A percentile compares a stretch with the other conserved stretches of the same genome.
phyloP scores from a whole-genome alignment of 331 rosid species.

The Pyrus hybrid region DNA sequence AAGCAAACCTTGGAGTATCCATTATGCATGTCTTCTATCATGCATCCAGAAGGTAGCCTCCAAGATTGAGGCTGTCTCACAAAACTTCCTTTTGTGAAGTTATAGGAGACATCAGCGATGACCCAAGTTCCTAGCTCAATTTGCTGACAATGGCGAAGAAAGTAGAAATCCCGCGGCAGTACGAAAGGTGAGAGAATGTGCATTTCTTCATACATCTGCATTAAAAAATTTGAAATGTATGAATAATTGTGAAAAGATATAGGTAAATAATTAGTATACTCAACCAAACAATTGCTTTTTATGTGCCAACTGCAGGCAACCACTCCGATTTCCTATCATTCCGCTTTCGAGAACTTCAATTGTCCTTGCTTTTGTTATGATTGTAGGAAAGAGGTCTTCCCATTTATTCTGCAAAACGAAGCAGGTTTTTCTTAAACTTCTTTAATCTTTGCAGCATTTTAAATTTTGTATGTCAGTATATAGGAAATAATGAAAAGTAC shows the following conservation, averaged over 20 bases:
- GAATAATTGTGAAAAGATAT: background rate
- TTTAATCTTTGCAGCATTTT: background rate
- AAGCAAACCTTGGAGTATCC: slow-evolving; percentile 41
- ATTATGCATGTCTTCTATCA: slow-evolving; percentile 44
- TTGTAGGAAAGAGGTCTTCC: slow-evolving; percentile 48
- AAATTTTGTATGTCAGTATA: background rate
- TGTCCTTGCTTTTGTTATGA: slow-evolving; percentile 42
- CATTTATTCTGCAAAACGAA: slow-evolving; percentile 45
- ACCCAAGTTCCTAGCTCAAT: slow-evolving; percentile 40
- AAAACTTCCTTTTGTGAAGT: slow-evolving; percentile 11
- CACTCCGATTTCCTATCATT: slow-evolving; percentile 26
- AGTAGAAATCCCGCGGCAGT: slow-evolving; percentile 34
- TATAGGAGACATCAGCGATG: slow-evolving; percentile 54
- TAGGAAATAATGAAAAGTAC: background rate
- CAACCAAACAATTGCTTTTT: background rate
- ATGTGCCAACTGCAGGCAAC: slow-evolving; percentile 49
- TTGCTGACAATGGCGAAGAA: slow-evolving; percentile 57
- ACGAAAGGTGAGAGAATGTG: slow-evolving; percentile 64
- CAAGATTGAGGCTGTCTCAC: slow-evolving; percentile 15
- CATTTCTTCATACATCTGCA: slow-evolving; percentile 64
- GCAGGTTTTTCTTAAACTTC: background rate
- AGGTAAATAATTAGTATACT: background rate
- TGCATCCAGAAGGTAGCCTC: slow-evolving; percentile 81
- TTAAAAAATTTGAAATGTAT: background rate
- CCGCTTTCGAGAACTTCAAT: slow-evolving; percentile 45